A percentile compares a stretch with the other conserved stretches of the same genome.
Evolutionary conservation across 805 yeast genomes (phyloP).

Genomic region (Torulaspora franciscae): DNA sequence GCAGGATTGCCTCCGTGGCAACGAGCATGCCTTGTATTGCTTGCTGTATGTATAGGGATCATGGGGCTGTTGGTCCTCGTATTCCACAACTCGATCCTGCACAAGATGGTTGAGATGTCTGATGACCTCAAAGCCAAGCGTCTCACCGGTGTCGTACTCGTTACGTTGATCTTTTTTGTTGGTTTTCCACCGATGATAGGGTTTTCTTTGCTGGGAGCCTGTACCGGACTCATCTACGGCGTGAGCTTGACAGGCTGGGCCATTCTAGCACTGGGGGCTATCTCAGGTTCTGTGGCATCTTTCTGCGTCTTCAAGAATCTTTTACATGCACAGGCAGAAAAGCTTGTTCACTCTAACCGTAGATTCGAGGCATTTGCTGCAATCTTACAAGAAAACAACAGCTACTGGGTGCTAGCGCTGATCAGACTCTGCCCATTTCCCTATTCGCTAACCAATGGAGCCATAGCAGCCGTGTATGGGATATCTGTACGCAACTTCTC

Average conservation of each 20-base stretch:
- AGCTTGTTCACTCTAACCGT: constrained; percentile 55
- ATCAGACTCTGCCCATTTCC: constrained; percentile 89
- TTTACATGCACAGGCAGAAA: constrained; percentile 52
- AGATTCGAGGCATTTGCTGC: constrained; percentile 70
- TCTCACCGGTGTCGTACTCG: constrained; percentile 45
- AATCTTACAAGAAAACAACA: constrained; percentile 65
- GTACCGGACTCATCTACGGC: constrained; percentile 81
- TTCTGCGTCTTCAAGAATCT: constrained; percentile 62
- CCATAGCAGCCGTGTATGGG: constrained; percentile 81
- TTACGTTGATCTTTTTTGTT: constrained; percentile 53
- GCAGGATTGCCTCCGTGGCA: constrained; percentile 25
- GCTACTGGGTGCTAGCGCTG: constrained; percentile 61
- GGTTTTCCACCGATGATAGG: constrained; percentile 92
- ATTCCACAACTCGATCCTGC: constrained; percentile 27
- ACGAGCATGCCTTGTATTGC: constrained; percentile 13
- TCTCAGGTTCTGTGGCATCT: constrained; percentile 69
- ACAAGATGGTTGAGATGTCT: constrained; percentile 40
- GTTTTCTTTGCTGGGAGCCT: constrained; percentile 59
- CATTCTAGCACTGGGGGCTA: constrained; percentile 60
- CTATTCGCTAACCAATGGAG: constrained; percentile 87
- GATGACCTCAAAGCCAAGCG: constrained; percentile 41
- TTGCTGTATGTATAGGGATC: constrained; percentile 15
- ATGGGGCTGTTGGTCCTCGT: constrained; percentile 22
- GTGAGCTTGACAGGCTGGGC: constrained; percentile 71
- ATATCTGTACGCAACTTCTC: constrained; percentile 57